Conservation (phyloP, 1,284 basidiomycete species). For the Phylloporus sp. region DNA sequence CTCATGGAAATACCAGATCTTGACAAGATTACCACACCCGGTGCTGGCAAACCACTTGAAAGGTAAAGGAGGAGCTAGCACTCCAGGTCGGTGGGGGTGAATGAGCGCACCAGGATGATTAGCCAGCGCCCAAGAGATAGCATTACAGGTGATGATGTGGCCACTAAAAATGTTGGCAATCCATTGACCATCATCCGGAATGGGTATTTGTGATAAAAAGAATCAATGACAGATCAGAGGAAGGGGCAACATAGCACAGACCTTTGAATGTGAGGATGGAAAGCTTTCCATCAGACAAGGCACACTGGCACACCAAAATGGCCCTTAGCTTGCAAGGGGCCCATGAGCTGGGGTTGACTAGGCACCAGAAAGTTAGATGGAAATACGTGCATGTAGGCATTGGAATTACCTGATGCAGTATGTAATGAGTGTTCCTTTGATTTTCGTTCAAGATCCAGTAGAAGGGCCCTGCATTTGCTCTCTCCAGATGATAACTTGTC, state of each 20-base stretch:
- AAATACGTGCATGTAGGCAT: neutral
- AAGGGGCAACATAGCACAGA: slow-evolving; percentile 32
- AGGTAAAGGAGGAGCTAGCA: slow-evolving; percentile 45
- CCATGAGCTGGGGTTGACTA: slow-evolving; percentile 98
- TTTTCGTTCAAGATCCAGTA: slow-evolving; percentile 83
- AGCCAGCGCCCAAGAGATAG: slow-evolving; percentile 98
- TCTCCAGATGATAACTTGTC: slow-evolving; percentile 99
- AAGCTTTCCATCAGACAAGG: slow-evolving; percentile 97
- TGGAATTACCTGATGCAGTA: slow-evolving; percentile 80
- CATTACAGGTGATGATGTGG: slow-evolving; percentile 96
- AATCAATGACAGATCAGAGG: neutral
- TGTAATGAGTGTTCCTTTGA: slow-evolving; percentile 96
- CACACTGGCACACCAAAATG: slow-evolving; percentile 95
- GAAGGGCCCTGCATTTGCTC: slow-evolving; percentile 69
- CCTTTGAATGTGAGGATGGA: slow-evolving; percentile 98
- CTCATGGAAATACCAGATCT: slow-evolving; percentile 89
- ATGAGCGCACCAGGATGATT: slow-evolving; percentile 84
- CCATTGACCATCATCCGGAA: slow-evolving; percentile 93
- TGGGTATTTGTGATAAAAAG: neutral
- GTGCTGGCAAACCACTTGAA: slow-evolving; percentile 93
- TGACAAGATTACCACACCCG: slow-evolving; percentile 95
- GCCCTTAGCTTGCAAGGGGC: slow-evolving; percentile 95
- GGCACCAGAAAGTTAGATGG: neutral
- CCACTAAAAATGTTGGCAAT: slow-evolving; percentile 95
- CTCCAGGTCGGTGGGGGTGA: slow-evolving; percentile 54